Evolutionary conservation across 1,139 yeast species (phyloP).

Genomic region (Geotrichum carabidarum): DNA sequence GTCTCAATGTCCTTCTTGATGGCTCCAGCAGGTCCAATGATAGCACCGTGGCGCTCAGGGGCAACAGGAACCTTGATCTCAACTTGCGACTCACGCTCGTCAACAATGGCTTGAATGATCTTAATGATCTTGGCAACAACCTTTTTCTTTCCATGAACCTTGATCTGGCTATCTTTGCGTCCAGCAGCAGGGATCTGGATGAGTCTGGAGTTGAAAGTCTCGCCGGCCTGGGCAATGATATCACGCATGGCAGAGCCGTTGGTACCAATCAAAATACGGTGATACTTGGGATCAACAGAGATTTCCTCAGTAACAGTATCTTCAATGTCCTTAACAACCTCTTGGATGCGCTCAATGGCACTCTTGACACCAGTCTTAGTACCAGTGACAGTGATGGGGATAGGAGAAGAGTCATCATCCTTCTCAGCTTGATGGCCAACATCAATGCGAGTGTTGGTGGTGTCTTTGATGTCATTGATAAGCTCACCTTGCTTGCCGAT

Average conservation of each 20-base stretch:
- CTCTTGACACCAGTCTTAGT: conserved; percentile 72
- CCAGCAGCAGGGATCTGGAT: conserved; percentile 74
- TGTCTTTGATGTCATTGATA: conserved; percentile 77
- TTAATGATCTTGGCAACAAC: conserved; percentile 67
- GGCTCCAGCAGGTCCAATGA: conserved; percentile 80
- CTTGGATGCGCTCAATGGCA: conserved; percentile 60
- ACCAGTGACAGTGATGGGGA: conserved; percentile 71
- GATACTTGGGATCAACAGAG: conserved; percentile 72
- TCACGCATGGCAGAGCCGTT: conserved; percentile 73
- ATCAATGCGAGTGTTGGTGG: conserved; percentile 69
- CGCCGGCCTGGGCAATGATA: conserved; percentile 73
- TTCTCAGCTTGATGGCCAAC: conserved; percentile 45
- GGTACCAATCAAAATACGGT: conserved; percentile 74
- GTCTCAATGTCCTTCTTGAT: conserved; percentile 69
- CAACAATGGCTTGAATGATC: conserved; percentile 60
- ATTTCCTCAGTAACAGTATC: conserved; percentile 59
- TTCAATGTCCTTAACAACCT: conserved; percentile 60
- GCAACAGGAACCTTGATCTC: conserved; percentile 58
- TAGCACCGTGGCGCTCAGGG: conserved; percentile 65
- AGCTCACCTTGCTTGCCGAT: conserved; percentile 87
- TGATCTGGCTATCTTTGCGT: conserved; percentile 53
- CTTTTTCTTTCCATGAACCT: conserved; percentile 67
- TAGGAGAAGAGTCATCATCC: conserved; percentile 29
- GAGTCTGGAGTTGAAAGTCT: conserved; percentile 47
- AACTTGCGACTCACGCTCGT: conserved; percentile 58